Evolutionary conservation across 805 yeast species (phyloP).

Genomic region (Yamadazyma insecticola): DNA sequence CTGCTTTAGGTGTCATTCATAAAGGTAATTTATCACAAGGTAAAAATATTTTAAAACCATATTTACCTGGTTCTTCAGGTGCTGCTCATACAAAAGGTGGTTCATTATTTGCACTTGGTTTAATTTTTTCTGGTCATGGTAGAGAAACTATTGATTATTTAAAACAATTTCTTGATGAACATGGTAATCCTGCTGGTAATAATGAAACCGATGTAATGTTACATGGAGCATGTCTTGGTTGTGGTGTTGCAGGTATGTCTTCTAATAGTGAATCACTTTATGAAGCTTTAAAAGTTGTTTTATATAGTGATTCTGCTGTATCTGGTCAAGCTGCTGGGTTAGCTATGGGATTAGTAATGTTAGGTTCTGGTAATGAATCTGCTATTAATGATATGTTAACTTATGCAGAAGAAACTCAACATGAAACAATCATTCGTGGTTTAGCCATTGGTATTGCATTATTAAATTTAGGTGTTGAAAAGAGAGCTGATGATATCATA

Average conservation of each 20-base stretch:
- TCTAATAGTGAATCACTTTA: slow-evolving; percentile 68
- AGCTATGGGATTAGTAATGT: slow-evolving; percentile 93
- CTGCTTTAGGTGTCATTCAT: slow-evolving; percentile 96
- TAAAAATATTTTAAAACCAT: slow-evolving; percentile 78
- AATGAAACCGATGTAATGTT: slow-evolving; percentile 75
- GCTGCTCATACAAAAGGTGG: slow-evolving; percentile 95
- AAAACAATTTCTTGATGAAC: slow-evolving; percentile 63
- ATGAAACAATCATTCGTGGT: slow-evolving; percentile 93
- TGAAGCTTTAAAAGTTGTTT: slow-evolving; percentile 76
- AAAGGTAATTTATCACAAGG: slow-evolving; percentile 93
- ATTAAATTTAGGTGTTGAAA: slow-evolving; percentile 81
- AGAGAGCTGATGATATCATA: slow-evolving; percentile 66
- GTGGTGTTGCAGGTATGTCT: slow-evolving; percentile 97
- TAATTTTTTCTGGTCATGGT: slow-evolving; percentile 95
- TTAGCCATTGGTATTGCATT: slow-evolving; percentile 85
- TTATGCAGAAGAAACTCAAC: slow-evolving; percentile 93
- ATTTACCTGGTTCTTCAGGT: slow-evolving; percentile 76
- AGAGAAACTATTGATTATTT: slow-evolving; percentile 78
- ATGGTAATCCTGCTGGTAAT: slow-evolving; percentile 59
- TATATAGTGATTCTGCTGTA: slow-evolving; percentile 86
- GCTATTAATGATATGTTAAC: slow-evolving; percentile 77
- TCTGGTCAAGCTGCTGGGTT: slow-evolving; percentile 96
- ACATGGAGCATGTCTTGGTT: slow-evolving; percentile 94
- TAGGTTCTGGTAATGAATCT: slow-evolving; percentile 76
- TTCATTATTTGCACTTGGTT: slow-evolving; percentile 85